phyloP scores from a whole-genome alignment of 2,329 filamentous ascomycete genomes.

The Metarhizium album region DNA sequence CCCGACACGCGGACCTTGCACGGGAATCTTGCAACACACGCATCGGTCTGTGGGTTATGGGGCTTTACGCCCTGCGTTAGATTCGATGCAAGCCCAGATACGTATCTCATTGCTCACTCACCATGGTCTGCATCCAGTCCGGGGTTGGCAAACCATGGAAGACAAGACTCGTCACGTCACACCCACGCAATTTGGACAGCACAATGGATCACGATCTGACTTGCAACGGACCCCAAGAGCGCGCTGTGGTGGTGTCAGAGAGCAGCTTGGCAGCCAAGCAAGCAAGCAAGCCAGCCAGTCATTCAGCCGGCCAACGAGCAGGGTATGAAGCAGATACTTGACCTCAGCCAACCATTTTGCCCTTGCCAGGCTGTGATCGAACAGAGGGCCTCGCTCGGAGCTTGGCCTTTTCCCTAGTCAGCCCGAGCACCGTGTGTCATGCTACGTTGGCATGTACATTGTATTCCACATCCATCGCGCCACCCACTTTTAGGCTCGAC shows the following conservation, averaged over 20 bases:
- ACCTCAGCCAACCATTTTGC: not conserved
- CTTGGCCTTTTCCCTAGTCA: not conserved
- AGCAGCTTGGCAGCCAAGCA: too few relatives aligned
- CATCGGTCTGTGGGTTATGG: not conserved
- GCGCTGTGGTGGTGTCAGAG: not conserved
- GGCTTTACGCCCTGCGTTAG: not conserved
- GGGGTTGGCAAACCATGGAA: not conserved
- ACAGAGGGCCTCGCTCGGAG: not conserved
- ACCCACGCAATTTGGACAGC: not conserved
- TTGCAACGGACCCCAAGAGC: not conserved
- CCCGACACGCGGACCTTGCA: not conserved
- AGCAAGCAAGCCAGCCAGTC: not conserved
- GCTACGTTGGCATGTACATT: too few relatives aligned
- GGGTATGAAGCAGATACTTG: not conserved
- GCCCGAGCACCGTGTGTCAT: not conserved
- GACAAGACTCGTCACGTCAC: not conserved
- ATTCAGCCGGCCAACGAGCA: not conserved
- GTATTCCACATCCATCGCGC: slow-evolving; percentile 1
- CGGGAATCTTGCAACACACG: not conserved
- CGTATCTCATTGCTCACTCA: not conserved
- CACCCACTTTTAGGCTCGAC: slow-evolving; percentile 5
- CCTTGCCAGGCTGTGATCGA: not conserved
- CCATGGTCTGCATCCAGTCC: not conserved
- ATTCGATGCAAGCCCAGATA: not conserved
- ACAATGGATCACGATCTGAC: not conserved